phyloP scores from a whole-genome alignment of 192 early-diverging fungal genomes.

The Umbelopsis sp. region DNA sequence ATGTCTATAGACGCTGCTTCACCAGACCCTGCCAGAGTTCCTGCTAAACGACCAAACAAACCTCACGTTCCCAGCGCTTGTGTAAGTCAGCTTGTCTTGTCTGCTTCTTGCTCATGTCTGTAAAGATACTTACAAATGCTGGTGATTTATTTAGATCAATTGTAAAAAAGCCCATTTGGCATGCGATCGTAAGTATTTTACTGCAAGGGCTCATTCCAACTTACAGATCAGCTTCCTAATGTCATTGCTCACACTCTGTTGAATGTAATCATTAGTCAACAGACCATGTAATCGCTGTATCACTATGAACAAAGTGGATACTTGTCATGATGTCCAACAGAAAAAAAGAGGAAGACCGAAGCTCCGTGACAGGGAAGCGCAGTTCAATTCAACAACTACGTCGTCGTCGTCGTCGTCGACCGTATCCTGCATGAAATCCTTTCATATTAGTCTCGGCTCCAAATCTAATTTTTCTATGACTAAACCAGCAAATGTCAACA shows the following conservation, averaged over 20 bases:
- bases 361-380: constrained; percentile 59
- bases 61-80: constrained; percentile 87
- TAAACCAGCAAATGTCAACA: not conserved
- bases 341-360: constrained; percentile 86
- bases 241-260: constrained; percentile 45
- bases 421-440: not conserved
- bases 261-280: constrained; percentile 43
- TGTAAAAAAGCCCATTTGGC: constrained; percentile 88
- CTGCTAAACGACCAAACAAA: constrained; percentile 49
- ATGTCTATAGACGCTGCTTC: constrained; percentile 8
- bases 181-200: constrained; percentile 70
- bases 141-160: constrained; percentile 47
- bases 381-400: not conserved
- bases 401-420: not conserved
- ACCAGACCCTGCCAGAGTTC: not conserved
- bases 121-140: not conserved
- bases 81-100: constrained; percentile 24
- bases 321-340: constrained; percentile 84
- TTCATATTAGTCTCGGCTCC: not conserved
- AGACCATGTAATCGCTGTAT: constrained; percentile 85
- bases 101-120: not conserved
- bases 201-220: too few relatives aligned
- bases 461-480: constrained; percentile 15
- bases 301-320: constrained; percentile 68
- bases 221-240: constrained; percentile 7